Evolutionary conservation across 805 yeast species (phyloP).

Genomic region (Teunomyces gatunensis): DNA sequence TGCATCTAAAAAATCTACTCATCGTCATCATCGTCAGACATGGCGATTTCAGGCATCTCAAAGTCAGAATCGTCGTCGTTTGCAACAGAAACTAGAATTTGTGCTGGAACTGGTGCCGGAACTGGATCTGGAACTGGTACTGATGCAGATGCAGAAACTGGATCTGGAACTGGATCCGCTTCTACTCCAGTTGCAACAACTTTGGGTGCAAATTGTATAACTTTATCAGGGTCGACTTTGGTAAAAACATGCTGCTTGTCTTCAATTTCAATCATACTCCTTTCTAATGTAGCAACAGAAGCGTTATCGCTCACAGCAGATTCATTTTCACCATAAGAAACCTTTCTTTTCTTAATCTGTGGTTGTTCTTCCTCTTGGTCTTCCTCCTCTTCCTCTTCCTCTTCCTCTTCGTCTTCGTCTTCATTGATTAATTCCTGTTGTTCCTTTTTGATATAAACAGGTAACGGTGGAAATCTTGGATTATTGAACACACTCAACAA

Average conservation of each 20-base stretch:
- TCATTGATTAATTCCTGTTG: background rate
- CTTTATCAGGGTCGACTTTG: slow-evolving; percentile 3
- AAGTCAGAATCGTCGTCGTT: slow-evolving; percentile 43
- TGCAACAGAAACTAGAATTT: slow-evolving; percentile 1
- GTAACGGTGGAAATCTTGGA: slow-evolving; percentile 69
- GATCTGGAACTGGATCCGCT: slow-evolving; percentile 5
- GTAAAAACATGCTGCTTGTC: slow-evolving; percentile 1
- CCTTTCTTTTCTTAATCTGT: slow-evolving; percentile 4
- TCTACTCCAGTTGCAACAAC: slow-evolving; percentile 1
- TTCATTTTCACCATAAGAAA: slow-evolving; percentile 1
- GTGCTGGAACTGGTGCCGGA: slow-evolving; percentile 5
- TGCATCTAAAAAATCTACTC: slow-evolving; percentile 19
- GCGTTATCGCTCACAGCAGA: background rate
- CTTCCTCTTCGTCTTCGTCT: slow-evolving; percentile 4
- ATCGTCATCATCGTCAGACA: slow-evolving; percentile 40
- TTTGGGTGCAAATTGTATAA: slow-evolving; percentile 10
- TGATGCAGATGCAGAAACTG: slow-evolving; percentile 5
- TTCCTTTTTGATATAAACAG: slow-evolving; percentile 20
- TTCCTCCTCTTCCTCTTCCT: background rate
- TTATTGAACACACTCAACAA: slow-evolving; percentile 60
- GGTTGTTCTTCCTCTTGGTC: background rate
- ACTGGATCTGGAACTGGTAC: slow-evolving; percentile 6
- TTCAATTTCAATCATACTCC: background rate
- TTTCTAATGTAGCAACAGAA: background rate
- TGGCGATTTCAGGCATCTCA: slow-evolving; percentile 49